These are phyloP conservation scores for Dispira simplex DNA, from an alignment of 192 early-diverging fungal genomes.

Conservation along the genomic window DNA sequence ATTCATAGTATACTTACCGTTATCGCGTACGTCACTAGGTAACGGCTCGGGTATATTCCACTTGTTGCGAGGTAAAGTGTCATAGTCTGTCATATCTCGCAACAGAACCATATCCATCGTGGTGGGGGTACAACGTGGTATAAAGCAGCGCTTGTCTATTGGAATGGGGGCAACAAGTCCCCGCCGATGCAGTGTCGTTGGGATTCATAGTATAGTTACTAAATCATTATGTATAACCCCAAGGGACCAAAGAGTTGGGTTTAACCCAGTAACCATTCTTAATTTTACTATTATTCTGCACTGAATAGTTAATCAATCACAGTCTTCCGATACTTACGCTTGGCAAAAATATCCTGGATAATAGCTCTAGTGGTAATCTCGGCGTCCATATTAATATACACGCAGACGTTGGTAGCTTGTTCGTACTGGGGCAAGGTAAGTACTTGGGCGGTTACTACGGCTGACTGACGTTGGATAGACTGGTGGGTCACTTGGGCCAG, in stretches of 20 bases:
- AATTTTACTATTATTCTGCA: neutral
- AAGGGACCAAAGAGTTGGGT: no score
- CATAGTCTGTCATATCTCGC: constrained; percentile 15
- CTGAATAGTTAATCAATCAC: no score
- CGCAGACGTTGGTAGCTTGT: neutral
- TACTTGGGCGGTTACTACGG: neutral
- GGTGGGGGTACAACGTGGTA: neutral
- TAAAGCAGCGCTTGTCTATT: constrained; percentile 3
- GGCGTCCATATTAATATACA: neutral
- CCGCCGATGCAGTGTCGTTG: neutral
- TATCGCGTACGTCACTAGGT: constrained; percentile 11
- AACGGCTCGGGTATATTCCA: constrained; percentile 22
- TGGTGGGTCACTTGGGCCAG: neutral
- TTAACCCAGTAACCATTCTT: neutral
- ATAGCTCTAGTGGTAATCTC: neutral
- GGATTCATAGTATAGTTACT: neutral
- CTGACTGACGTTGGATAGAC: neutral
- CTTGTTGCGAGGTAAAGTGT: constrained; percentile 18
- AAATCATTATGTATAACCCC: neutral
- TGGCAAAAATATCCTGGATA: neutral
- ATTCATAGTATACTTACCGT: constrained; percentile 13
- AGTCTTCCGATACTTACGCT: neutral
- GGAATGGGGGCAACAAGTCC: neutral
- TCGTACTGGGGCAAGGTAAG: neutral
- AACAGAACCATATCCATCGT: constrained; percentile 20